Percentiles rank a stretch among this genome's conserved stretches.
Conservation (phyloP, 768 basidiomycete species). For the Psilocybe cubensis region DNA sequence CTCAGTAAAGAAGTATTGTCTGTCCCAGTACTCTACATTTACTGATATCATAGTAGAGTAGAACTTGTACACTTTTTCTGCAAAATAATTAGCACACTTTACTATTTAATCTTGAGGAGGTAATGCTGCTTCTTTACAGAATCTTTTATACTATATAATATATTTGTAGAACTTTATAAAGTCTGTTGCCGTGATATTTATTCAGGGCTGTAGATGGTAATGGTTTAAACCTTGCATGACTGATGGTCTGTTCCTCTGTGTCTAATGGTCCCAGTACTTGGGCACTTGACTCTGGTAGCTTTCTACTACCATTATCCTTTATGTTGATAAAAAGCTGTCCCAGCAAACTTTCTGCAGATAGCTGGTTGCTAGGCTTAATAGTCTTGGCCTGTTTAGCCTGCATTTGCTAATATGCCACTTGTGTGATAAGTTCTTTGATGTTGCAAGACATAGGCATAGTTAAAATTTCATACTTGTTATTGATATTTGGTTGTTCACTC, state of each 20-base stretch:
- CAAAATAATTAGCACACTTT: slow-evolving; percentile 20
- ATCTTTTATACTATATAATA: background rate
- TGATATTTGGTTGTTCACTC: background rate
- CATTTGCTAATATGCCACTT: background rate
- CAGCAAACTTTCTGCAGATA: slow-evolving; percentile 5
- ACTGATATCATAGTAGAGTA: slow-evolving; percentile 26
- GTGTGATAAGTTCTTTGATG: background rate
- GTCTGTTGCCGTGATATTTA: slow-evolving; percentile 14
- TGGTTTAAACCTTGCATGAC: slow-evolving; percentile 1
- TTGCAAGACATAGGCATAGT: background rate
- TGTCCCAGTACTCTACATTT: slow-evolving; percentile 19
- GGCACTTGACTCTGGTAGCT: background rate
- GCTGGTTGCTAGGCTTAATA: background rate
- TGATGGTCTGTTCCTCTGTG: background rate
- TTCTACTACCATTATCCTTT: background rate
- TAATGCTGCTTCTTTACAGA: background rate
- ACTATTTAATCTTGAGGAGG: slow-evolving; percentile 16
- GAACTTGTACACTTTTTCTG: slow-evolving; percentile 31
- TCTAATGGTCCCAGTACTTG: background rate
- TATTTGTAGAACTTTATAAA: slow-evolving; percentile 13
- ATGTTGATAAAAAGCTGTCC: slow-evolving; percentile 11
- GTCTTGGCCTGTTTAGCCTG: background rate
- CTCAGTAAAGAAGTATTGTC: slow-evolving; percentile 28
- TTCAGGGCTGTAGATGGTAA: slow-evolving; percentile 8
- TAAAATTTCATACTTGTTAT: background rate